Percentiles rank a stretch among this genome's conserved stretches.
These are phyloP conservation scores for Plasmodium chabaudi DNA, from an alignment of 169 alveolate species.

Conservation along the genomic window DNA sequence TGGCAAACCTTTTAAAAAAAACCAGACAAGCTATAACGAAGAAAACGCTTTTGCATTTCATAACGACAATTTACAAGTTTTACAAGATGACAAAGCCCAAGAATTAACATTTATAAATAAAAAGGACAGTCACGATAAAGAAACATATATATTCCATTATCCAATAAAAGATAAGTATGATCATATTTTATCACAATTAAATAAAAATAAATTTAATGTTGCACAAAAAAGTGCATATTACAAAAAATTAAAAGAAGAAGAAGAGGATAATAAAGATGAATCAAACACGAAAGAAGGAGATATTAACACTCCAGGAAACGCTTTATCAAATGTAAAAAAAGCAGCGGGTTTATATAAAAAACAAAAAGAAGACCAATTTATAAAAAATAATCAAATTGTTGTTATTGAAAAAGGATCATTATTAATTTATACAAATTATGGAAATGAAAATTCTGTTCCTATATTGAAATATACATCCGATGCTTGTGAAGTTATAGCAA, in stretches of 20 bases:
- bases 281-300: neutral
- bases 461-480: constrained; percentile 77
- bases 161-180: constrained; percentile 65
- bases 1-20: constrained; percentile 49
- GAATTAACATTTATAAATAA: constrained; percentile 72
- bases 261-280: constrained; percentile 1
- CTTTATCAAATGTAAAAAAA: constrained; percentile 5
- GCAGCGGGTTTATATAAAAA: constrained; percentile 13
- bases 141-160: constrained; percentile 50
- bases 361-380: constrained; percentile 34
- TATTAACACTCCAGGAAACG: neutral
- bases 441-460: constrained; percentile 79
- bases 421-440: constrained; percentile 77
- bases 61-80: constrained; percentile 11
- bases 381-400: constrained; percentile 79
- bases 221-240: constrained; percentile 20
- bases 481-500: constrained; percentile 77
- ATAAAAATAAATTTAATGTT: constrained; percentile 48
- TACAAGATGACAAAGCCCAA: constrained; percentile 42
- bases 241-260: constrained; percentile 6
- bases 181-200: constrained; percentile 26
- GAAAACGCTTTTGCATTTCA: constrained; percentile 41
- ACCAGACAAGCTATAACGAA: constrained; percentile 31
- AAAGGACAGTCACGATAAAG: constrained; percentile 25
- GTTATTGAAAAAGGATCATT: constrained; percentile 80